Percentiles rank a stretch among this genome's conserved stretches.
Evolutionary conservation across 441 rosid species (phyloP).

Genomic region (Brassica balearica): DNA sequence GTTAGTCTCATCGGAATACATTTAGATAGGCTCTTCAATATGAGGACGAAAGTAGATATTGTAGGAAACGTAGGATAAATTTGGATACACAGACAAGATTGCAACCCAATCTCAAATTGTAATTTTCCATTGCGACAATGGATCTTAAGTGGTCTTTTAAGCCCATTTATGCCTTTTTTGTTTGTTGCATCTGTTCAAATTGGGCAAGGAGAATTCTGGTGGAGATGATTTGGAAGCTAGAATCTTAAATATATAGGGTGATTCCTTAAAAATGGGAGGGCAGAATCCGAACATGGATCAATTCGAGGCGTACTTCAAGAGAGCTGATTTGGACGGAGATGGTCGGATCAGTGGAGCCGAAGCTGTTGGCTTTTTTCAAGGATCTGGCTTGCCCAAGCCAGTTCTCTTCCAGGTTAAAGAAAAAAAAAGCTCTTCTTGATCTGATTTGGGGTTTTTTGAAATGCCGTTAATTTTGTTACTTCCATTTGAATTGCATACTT

Average conservation of each 20-base stretch:
- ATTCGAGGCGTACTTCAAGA: constrained; percentile 83
- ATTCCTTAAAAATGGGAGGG: constrained; percentile 52
- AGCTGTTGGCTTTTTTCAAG: constrained; percentile 91
- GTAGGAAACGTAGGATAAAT: too few relatives aligned
- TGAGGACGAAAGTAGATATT: too few relatives aligned
- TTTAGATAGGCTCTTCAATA: too few relatives aligned
- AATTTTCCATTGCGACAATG: too few relatives aligned
- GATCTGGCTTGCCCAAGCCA: constrained; percentile 84
- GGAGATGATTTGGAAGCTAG: constrained; percentile 14
- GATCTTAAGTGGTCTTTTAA: too few relatives aligned
- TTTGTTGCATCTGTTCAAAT: constrained; percentile 27
- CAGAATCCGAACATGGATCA: constrained; percentile 69
- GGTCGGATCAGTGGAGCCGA: constrained; percentile 93
- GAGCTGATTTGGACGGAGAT: constrained; percentile 98
- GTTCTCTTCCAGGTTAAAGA: constrained; percentile 83
- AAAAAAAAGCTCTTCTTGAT: constrained; percentile 5
- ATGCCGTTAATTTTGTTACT: constrained; percentile 9
- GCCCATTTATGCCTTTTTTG: too few relatives aligned
- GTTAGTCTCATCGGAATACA: too few relatives aligned
- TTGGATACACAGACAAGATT: too few relatives aligned
- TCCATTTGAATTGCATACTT: constrained; percentile 17
- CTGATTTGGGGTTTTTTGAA: constrained; percentile 16
- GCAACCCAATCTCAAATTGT: too few relatives aligned
- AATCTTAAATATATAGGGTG: constrained; percentile 22
- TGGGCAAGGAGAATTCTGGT: constrained; percentile 38